A percentile compares a stretch with the other conserved stretches of the same genome.
Evolutionary conservation across 331 rosid genomes (phyloP).

Genomic region (Cydonia oblonga): DNA sequence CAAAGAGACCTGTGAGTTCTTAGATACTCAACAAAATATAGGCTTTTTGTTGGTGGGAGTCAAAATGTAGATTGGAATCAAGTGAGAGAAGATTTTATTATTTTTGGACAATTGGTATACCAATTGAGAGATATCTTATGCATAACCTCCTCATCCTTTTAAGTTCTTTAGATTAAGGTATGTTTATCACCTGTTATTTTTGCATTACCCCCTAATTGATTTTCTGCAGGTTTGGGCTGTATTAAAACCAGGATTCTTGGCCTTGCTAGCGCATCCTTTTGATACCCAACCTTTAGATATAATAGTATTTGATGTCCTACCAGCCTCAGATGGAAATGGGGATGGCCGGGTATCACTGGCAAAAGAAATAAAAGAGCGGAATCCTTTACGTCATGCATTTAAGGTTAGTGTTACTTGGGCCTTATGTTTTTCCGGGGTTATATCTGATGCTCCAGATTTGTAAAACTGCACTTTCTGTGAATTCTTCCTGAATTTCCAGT

Average conservation of each 20-base stretch:
- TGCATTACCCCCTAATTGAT: slow-evolving; percentile 5
- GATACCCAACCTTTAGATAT: slow-evolving; percentile 88
- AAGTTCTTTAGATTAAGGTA: not conserved
- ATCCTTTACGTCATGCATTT: slow-evolving; percentile 84
- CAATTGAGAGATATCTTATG: not conserved
- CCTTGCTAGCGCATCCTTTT: slow-evolving; percentile 84
- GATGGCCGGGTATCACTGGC: slow-evolving; percentile 82
- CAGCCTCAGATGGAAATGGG: slow-evolving; percentile 87
- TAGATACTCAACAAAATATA: not conserved
- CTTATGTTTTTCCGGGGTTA: not conserved
- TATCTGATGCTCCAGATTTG: slow-evolving; percentile 9
- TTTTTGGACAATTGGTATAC: not conserved
- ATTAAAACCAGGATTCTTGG: slow-evolving; percentile 90
- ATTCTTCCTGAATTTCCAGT: not conserved
- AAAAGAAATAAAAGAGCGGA: slow-evolving; percentile 70
- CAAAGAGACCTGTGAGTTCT: not conserved
- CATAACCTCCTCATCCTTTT: not conserved
- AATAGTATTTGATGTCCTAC: slow-evolving; percentile 88
- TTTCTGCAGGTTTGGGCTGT: slow-evolving; percentile 88
- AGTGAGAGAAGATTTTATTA: not conserved
- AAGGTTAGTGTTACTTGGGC: slow-evolving; percentile 44
- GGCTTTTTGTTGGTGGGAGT: not conserved
- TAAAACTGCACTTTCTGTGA: not conserved
- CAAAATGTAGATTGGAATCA: not conserved
- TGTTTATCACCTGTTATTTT: not conserved